Evolutionary conservation across 805 yeast genomes (phyloP).

Genomic region (Metschnikowia peoriensis): DNA sequence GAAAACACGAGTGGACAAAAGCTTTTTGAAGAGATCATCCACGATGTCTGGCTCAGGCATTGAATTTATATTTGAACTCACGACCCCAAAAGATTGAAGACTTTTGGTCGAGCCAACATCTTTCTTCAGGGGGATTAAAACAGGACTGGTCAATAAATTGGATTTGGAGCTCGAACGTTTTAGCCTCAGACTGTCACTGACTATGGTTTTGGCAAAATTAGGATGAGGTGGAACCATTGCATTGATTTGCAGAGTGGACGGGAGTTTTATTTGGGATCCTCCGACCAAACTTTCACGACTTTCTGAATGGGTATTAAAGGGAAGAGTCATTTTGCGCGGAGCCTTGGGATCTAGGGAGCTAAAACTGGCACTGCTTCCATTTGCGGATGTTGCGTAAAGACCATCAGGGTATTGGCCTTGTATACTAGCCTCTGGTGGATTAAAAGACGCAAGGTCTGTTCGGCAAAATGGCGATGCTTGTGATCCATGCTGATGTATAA

Average conservation of each 20-base stretch:
- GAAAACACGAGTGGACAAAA: slow-evolving; percentile 38
- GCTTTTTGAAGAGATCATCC: slow-evolving; percentile 37
- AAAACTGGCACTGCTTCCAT: slow-evolving; percentile 13
- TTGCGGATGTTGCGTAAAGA: slow-evolving; percentile 2
- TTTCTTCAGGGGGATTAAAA: slow-evolving; percentile 4
- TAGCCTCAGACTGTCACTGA: background rate
- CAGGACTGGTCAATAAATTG: background rate
- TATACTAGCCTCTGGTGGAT: background rate
- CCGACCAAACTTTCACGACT: background rate
- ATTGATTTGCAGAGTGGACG: slow-evolving; percentile 5
- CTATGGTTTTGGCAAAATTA: background rate
- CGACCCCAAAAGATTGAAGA: slow-evolving; percentile 34
- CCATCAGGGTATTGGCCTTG: background rate
- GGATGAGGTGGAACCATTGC: slow-evolving; percentile 9
- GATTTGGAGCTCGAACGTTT: background rate
- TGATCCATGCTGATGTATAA: background rate
- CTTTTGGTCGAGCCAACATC: slow-evolving; percentile 14
- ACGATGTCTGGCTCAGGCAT: slow-evolving; percentile 38
- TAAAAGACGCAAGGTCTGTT: background rate
- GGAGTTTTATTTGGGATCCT: background rate
- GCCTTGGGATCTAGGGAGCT: slow-evolving; percentile 14
- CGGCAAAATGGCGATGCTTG: background rate
- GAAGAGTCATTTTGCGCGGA: background rate
- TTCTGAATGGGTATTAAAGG: background rate
- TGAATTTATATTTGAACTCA: slow-evolving; percentile 30